phyloP scores from a whole-genome alignment of 2,329 filamentous ascomycete species.

The Colletotrichum destructivum region DNA sequence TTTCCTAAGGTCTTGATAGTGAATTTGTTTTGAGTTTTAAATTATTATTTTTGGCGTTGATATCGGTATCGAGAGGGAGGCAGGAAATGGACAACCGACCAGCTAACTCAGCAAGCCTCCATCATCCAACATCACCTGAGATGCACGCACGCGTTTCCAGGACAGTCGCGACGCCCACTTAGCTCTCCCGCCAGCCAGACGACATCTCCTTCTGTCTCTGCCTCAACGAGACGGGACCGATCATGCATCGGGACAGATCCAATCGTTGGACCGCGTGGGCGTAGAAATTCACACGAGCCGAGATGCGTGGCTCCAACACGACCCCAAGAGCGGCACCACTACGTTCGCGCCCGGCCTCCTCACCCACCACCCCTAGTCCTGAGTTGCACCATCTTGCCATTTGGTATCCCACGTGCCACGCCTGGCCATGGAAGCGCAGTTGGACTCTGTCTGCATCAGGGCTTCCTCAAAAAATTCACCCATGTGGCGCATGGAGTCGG shows the following conservation, averaged over 20 bases:
- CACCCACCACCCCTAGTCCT: background rate
- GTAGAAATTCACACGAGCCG: background rate
- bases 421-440: background rate
- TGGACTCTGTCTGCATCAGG: conserved; percentile 44
- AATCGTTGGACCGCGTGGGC: conserved; percentile 5
- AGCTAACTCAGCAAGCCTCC: background rate
- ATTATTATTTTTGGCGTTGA: background rate
- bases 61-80: background rate
- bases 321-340: background rate
- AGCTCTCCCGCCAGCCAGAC: background rate
- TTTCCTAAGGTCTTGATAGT: too few relatives aligned
- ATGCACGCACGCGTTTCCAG: too few relatives aligned
- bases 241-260: background rate
- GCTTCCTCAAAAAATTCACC: too few relatives aligned
- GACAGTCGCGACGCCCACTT: background rate
- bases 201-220: conserved; percentile 4
- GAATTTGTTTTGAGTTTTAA: too few relatives aligned
- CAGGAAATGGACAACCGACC: background rate
- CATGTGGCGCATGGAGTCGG: background rate
- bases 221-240: background rate
- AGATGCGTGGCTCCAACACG: background rate
- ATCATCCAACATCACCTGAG: background rate
- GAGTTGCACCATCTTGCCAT: background rate
- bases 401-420: conserved; percentile 9
- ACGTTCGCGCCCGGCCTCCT: background rate